These are phyloP conservation scores for Trichoderma asperellum DNA, from an alignment of 2,329 filamentous ascomycete genomes.

Conservation along the genomic window DNA sequence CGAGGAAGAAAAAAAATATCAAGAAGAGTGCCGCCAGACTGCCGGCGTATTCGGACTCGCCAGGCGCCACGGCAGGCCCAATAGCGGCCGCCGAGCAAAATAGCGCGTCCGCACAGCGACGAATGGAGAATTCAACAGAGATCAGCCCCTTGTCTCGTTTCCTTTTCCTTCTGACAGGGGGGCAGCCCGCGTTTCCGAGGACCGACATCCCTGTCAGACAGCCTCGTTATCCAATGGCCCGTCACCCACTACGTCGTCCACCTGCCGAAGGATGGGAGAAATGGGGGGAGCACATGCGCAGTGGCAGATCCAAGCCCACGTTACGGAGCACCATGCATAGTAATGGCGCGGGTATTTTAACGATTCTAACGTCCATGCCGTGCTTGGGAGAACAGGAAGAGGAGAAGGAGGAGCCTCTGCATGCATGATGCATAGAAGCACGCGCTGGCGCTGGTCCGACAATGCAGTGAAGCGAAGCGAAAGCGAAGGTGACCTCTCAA, in stretches of 20 bases:
- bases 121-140: constrained; percentile 14
- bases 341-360: background rate
- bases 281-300: constrained; percentile 19
- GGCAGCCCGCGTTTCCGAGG: constrained; percentile 26
- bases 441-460: background rate
- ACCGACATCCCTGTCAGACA: background rate
- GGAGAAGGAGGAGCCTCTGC: background rate
- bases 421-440: background rate
- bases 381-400: background rate
- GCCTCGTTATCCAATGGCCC: constrained; percentile 14
- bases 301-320: constrained; percentile 26
- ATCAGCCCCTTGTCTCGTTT: constrained; percentile 13
- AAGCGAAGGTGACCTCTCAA: background rate
- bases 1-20: background rate
- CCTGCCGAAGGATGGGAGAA: constrained; percentile 26
- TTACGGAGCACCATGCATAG: background rate
- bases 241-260: constrained; percentile 8
- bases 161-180: constrained; percentile 5
- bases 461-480: background rate
- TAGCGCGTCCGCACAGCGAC: constrained; percentile 8
- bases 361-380: background rate
- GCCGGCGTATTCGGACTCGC: constrained; percentile 28
- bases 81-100: constrained; percentile 19
- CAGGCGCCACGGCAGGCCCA: constrained; percentile 1
- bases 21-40: background rate